Conservation (phyloP, 768 basidiomycete species). For the Podaxis sp. region DNA sequence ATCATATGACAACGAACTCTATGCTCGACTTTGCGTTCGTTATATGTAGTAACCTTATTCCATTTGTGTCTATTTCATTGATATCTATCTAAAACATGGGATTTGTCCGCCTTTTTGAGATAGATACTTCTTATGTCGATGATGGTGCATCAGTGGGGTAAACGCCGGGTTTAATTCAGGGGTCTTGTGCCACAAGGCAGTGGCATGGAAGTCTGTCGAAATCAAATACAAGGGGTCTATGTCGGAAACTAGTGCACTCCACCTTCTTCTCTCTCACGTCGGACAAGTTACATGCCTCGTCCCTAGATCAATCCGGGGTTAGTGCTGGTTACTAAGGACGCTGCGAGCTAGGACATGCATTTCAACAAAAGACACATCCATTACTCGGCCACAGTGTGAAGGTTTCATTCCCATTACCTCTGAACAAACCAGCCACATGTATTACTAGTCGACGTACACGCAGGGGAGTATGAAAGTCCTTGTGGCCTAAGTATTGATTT, state of each 20-base stretch:
- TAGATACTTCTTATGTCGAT: not conserved
- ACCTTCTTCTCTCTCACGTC: slow-evolving; percentile 9
- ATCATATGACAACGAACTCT: slow-evolving; percentile 8
- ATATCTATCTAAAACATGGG: slow-evolving; percentile 1
- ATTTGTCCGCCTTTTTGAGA: not conserved
- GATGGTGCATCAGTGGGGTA: slow-evolving; percentile 7
- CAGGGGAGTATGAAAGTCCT: slow-evolving; percentile 14
- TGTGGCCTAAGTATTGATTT: slow-evolving; percentile 12
- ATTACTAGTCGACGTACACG: slow-evolving; percentile 14
- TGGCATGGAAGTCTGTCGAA: slow-evolving; percentile 12
- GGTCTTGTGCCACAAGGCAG: slow-evolving; percentile 4
- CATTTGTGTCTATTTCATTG: slow-evolving; percentile 4
- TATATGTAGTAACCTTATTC: slow-evolving; percentile 14
- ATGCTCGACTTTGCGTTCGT: not conserved
- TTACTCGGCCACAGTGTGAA: not conserved
- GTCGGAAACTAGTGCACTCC: slow-evolving; percentile 2
- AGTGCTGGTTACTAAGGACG: slow-evolving; percentile 8
- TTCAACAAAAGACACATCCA: not conserved
- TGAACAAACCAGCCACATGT: slow-evolving; percentile 8
- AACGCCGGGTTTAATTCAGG: slow-evolving; percentile 1
- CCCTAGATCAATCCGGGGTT: slow-evolving; percentile 11
- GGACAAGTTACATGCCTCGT: not conserved
- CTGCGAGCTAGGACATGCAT: not conserved
- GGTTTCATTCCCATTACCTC: not conserved
- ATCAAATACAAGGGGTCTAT: slow-evolving; percentile 4